A percentile compares a stretch with the other conserved stretches of the same genome.
Evolutionary conservation across 345 rosid genomes (phyloP).

Genomic region (Sisymbrium irio): DNA sequence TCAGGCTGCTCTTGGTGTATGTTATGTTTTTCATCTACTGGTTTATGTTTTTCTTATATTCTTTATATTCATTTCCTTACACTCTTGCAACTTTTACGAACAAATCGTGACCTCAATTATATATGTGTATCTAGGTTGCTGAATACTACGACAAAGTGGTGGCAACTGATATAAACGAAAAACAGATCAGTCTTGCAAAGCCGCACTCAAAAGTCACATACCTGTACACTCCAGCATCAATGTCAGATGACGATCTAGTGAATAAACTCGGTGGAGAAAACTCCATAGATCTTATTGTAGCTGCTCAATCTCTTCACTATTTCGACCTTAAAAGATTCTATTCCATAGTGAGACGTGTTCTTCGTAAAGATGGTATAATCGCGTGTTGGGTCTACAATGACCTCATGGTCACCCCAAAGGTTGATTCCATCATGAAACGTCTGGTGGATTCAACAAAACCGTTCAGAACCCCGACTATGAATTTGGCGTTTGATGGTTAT

Average conservation of each 20-base stretch:
- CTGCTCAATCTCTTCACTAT: slow-evolving; percentile 56
- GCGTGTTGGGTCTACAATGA: slow-evolving; percentile 53
- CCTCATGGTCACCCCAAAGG: slow-evolving; percentile 38
- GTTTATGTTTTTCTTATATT: background rate
- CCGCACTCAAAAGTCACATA: slow-evolving; percentile 29
- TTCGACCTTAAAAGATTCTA: slow-evolving; percentile 58
- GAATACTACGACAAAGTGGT: slow-evolving; percentile 27
- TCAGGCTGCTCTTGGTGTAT: slow-evolving; percentile 35
- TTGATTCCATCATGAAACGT: slow-evolving; percentile 41
- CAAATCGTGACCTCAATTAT: background rate
- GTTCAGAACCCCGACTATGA: slow-evolving; percentile 33
- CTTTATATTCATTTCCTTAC: background rate
- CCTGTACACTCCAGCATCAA: slow-evolving; percentile 31
- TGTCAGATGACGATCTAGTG: slow-evolving; percentile 30
- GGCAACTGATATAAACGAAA: slow-evolving; percentile 31
- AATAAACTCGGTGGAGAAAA: slow-evolving; percentile 31
- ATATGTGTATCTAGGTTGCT: slow-evolving; percentile 16
- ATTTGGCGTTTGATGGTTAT: slow-evolving; percentile 39
- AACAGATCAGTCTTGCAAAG: slow-evolving; percentile 20
- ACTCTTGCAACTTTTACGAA: background rate
- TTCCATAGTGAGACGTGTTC: slow-evolving; percentile 40
- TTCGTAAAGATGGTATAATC: slow-evolving; percentile 51
- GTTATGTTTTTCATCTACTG: background rate
- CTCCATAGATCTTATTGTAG: slow-evolving; percentile 41
- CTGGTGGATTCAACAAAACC: slow-evolving; percentile 47